A percentile compares a stretch with the other conserved stretches of the same genome.
Evolutionary conservation across 176 grass and related monocot genomes (phyloP).

Genomic region (Elaeis guineensis): DNA sequence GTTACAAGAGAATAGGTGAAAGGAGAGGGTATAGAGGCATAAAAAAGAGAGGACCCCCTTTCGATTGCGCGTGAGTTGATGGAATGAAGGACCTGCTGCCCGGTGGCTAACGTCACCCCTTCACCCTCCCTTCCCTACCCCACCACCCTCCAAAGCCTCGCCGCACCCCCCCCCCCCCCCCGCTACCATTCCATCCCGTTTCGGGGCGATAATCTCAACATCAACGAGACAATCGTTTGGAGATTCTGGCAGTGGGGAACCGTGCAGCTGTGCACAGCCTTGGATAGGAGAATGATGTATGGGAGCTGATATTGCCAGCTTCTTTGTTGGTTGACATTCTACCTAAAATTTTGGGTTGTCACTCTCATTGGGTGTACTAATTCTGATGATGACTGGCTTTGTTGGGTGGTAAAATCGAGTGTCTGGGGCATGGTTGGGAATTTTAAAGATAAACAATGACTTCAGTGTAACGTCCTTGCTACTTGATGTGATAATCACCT

Average conservation of each 20-base stretch:
- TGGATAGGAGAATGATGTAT: conserved; percentile 13
- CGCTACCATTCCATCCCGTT: neutral
- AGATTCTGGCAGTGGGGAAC: neutral
- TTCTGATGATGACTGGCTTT: conserved; percentile 23
- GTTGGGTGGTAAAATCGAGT: too few relatives aligned
- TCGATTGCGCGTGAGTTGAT: conserved; percentile 54
- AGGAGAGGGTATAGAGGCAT: conserved; percentile 35
- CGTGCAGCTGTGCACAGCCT: conserved; percentile 1
- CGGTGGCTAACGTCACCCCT: conserved; percentile 25
- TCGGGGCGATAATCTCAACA: conserved; percentile 17
- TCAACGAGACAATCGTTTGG: conserved; percentile 25
- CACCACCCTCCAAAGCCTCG: too few relatives aligned
- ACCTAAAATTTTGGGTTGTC: conserved; percentile 32
- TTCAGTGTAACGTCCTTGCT: too few relatives aligned
- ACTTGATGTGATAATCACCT: too few relatives aligned
- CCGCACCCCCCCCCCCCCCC: conserved; percentile 4
- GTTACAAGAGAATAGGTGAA: conserved; percentile 15
- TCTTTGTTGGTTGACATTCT: conserved; percentile 2
- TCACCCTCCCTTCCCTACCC: conserved; percentile 4
- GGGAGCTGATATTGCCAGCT: neutral
- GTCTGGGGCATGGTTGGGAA: too few relatives aligned
- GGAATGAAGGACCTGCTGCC: conserved; percentile 29
- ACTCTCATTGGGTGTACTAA: conserved; percentile 22
- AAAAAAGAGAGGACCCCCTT: conserved; percentile 32
- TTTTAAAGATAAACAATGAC: too few relatives aligned